Evolutionary conservation across 495 filamentous ascomycete genomes (phyloP).

Genomic region (Aspergillus ostianus): DNA sequence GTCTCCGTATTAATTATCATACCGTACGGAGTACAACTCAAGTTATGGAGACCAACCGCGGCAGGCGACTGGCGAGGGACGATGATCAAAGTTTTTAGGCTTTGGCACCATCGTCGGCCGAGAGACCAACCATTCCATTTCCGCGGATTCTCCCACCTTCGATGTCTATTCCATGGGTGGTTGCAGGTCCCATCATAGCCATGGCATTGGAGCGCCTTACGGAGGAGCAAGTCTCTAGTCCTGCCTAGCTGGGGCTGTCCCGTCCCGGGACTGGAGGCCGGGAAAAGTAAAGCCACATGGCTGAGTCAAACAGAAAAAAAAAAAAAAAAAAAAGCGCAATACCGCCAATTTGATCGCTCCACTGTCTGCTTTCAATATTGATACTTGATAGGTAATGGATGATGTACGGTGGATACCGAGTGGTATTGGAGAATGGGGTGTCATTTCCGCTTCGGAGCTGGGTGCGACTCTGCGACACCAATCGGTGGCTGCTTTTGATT

Average conservation of each 20-base stretch:
- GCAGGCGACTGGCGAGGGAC: background rate
- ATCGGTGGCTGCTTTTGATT: background rate
- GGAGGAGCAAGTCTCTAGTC: background rate
- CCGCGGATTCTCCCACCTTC: background rate
- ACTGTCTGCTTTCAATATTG: background rate
- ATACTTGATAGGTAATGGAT: too few relatives aligned
- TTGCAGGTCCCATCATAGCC: background rate
- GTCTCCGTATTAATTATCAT: too few relatives aligned
- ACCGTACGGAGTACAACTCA: too few relatives aligned
- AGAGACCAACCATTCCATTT: background rate
- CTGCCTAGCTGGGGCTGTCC: constrained; percentile 8
- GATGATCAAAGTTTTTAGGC: background rate
- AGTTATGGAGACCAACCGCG: background rate
- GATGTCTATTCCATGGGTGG: background rate
- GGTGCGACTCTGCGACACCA: background rate
- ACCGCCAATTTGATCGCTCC: constrained; percentile 9
- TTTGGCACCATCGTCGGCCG: background rate
- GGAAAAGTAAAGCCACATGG: constrained; percentile 23
- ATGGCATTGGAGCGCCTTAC: background rate
- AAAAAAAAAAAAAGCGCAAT: constrained; percentile 4
- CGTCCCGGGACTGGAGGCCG: background rate
- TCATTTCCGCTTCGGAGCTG: background rate
- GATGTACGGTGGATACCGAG: too few relatives aligned
- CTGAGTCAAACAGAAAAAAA: too few relatives aligned
- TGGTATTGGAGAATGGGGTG: background rate